Base-by-base conservation (phyloP, 106 monocot genomes). In the Vanilla planifolia region DNA sequence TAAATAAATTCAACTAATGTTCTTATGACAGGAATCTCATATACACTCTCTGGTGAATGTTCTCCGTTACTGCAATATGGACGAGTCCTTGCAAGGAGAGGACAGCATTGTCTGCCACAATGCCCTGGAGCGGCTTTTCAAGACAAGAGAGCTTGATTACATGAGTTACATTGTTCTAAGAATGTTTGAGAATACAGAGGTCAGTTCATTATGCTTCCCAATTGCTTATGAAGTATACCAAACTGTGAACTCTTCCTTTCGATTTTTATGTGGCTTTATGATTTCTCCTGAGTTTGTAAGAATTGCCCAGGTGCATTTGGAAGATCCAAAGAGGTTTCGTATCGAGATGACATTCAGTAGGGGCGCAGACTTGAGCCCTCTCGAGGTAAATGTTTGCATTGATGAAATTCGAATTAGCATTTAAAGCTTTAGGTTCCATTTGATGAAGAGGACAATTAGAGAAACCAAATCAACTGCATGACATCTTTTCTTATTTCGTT, bases 41-140 rank as follows among this genome's bases (percentile, higher is more conserved):
- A 90, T 96, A 74, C 96, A 96, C 59, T 96, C 96, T 35, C 43
- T 96, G 35, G 82, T 96, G 96, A 96, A 96, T 72, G 96, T 96
- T 44, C 71, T 96, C 43, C 86, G 96, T 27, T 96, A 91, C 40
- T 96, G 96, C 59, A 88, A 96, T 58, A 59, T 91, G 61, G 96
- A 96, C 62, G 96, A 96, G 59, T 79, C 84, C 40, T 69, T 96
- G 5, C 79, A 79, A 76, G 91, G 81, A 58, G 91, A 96, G 61
- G 96, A 90, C 14, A 81, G 96, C 69, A 76, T 91, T 61, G 72
- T 96, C 42, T 91, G 87, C 42, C 46, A 55, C 22, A 75, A 48
- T 75, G 84, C 84, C 32, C 56, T 87, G 45, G 91, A 91, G 33
- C 75, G 84, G n/a, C 60, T 96, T 41, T 77, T 72, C 51, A 81